Evolutionary conservation across 2,329 filamentous ascomycete genomes (phyloP), one percentile per base, ranked within the genome.

Genomic region (Sclerotinia subarctica): DNA sequence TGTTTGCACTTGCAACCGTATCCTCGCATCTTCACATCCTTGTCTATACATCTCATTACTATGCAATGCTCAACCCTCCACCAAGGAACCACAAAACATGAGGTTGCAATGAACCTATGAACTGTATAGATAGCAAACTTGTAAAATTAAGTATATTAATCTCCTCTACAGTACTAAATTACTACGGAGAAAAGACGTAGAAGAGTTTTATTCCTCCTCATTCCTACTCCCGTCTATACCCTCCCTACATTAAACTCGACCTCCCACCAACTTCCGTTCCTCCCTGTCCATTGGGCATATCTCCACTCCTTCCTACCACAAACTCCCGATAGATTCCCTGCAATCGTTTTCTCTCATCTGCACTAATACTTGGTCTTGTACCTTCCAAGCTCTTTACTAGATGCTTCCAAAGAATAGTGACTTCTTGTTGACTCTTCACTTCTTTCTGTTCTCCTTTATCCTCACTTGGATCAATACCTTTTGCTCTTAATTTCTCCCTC

Each of bases 251-350:
- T 79, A 99, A 82, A 80, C 93, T 98, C 74, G 90, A 94, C 77
- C 95, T 84, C 19, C 94, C 95, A 10, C 95, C 95, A 80, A 99
- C 88, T 80, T 98, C 95, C 78, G 89, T 96, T 68, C 90, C 91
- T 0, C 91, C 93, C 79, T 98, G 92, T 1, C 95, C 95, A 79
- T 91, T 94, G 69, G 89, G 92, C 92, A 99, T 93, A 82, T 98
- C 94, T 10, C 95, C 95, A 78, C 94, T 97, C 73, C 95, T 85
- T 0, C 93, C 94, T 5, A 92, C 91, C 0, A 97, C 89, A 82
- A 99, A 99, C 80, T 99, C 95, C 21, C 85, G 83, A 77, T 99
- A 99, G 70, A 99, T 97, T 52, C 86, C 86, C 74, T 87, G 84
- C 72, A 99, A 79, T 69, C 94, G 83, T 70, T 81, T 83, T 74